A percentile compares a stretch with the other conserved stretches of the same genome.
Conservation (phyloP, 2,329 filamentous ascomycete genomes). For the Neofusicoccum cordaticola region DNA sequence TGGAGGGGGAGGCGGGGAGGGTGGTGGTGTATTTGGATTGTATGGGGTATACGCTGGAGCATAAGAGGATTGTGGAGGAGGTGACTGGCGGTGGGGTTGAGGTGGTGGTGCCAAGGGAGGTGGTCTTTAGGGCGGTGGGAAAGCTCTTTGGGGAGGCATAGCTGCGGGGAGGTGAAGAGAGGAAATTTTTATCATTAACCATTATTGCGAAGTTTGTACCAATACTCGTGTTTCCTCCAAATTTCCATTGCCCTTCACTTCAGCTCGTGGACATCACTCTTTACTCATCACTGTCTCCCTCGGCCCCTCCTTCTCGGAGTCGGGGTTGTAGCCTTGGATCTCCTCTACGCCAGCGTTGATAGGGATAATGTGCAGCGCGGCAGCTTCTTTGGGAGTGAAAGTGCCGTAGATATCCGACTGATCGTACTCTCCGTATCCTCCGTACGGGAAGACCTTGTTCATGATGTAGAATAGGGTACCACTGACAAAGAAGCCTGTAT, state of each 20-base stretch:
- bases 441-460: conserved; percentile 42
- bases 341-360: conserved; percentile 16
- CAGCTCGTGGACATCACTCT: neutral
- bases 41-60: conserved; percentile 3
- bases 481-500: conserved; percentile 41
- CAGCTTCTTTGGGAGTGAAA: conserved; percentile 45
- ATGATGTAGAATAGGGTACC: conserved; percentile 30
- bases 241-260: neutral
- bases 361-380: conserved; percentile 38
- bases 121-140: neutral
- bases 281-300: neutral
- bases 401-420: conserved; percentile 46
- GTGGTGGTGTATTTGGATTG: conserved; percentile 4
- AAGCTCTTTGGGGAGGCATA: neutral
- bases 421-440: conserved; percentile 44
- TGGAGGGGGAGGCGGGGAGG: neutral
- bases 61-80: neutral
- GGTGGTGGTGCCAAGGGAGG: conserved; percentile 2
- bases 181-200: neutral
- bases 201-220: neutral
- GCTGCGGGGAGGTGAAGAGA: neutral
- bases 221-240: neutral
- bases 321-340: conserved; percentile 4
- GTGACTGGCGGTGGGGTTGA: neutral
- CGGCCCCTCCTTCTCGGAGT: neutral